Evolutionary conservation across 2,329 filamentous ascomycete genomes (phyloP).

Genomic region (Pezicula radicicola): DNA sequence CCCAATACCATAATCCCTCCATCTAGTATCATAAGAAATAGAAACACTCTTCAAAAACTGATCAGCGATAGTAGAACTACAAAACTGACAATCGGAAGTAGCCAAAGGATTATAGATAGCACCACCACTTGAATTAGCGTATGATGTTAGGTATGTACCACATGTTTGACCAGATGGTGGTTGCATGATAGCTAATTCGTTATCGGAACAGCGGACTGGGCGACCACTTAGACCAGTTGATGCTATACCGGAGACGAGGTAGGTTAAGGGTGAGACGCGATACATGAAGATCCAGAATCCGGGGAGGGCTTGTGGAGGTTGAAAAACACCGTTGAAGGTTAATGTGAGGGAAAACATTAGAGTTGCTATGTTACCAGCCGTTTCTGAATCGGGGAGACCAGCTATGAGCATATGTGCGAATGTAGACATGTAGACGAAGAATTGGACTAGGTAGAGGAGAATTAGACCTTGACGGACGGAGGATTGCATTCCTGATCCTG

Average conservation of each 20-base stretch:
- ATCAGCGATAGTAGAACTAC: conserved; percentile 49
- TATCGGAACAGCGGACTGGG: conserved; percentile 60
- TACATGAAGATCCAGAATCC: conserved; percentile 83
- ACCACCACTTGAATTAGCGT: conserved; percentile 47
- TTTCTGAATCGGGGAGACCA: conserved; percentile 72
- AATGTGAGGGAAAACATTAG: conserved; percentile 70
- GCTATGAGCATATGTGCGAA: conserved; percentile 80
- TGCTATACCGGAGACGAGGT: conserved; percentile 71
- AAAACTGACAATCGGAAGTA: conserved; percentile 52
- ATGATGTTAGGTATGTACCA: conserved; percentile 51
- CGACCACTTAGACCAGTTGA: conserved; percentile 67
- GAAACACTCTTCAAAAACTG: conserved; percentile 49
- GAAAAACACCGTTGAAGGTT: conserved; percentile 76
- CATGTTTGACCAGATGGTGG: conserved; percentile 58
- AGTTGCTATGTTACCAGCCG: conserved; percentile 74
- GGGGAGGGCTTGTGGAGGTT: conserved; percentile 59
- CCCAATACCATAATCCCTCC: conserved; percentile 66
- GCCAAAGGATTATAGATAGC: conserved; percentile 47
- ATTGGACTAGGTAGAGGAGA: conserved; percentile 72
- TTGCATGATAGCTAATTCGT: conserved; percentile 66
- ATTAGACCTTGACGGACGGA: conserved; percentile 51
- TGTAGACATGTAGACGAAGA: conserved; percentile 80
- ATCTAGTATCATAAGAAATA: conserved; percentile 55
- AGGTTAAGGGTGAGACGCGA: conserved; percentile 62
- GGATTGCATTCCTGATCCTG: conserved; percentile 54